Percentiles rank a stretch among this genome's conserved stretches.
Evolutionary conservation across 1,284 basidiomycete species (phyloP).

Genomic region (Austroboletus novae-zelandiae): DNA sequence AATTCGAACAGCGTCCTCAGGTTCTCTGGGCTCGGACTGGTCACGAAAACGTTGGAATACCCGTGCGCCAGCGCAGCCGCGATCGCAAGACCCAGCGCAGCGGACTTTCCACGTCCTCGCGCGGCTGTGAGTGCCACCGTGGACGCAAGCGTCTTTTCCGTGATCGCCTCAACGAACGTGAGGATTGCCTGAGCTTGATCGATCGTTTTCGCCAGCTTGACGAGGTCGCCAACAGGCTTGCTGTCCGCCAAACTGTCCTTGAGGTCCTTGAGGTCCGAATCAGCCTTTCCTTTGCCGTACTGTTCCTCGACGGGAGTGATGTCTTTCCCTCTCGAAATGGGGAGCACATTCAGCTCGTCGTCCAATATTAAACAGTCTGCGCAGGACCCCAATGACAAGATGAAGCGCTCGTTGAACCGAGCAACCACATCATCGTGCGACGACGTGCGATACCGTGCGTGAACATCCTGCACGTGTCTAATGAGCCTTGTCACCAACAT

Average conservation of each 20-base stretch:
- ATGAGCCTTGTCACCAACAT: neutral
- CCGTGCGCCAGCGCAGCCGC: constrained; percentile 92
- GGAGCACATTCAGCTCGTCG: constrained; percentile 97
- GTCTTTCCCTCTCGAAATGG: constrained; percentile 95
- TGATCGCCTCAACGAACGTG: constrained; percentile 90
- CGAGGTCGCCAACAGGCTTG: constrained; percentile 86
- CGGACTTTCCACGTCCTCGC: constrained; percentile 96
- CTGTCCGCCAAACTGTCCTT: constrained; percentile 82
- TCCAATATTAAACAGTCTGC: constrained; percentile 92
- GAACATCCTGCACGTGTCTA: constrained; percentile 71
- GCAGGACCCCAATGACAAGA: constrained; percentile 89
- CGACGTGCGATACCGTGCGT: constrained; percentile 88
- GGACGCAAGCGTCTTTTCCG: constrained; percentile 90
- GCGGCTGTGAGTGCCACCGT: constrained; percentile 95
- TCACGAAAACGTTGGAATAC: constrained; percentile 98
- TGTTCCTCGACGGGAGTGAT: constrained; percentile 71
- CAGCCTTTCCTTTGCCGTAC: constrained; percentile 46
- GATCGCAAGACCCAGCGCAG: constrained; percentile 91
- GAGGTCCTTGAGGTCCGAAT: constrained; percentile 76
- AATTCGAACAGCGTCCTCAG: constrained; percentile 98
- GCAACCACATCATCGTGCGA: constrained; percentile 89
- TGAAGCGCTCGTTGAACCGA: constrained; percentile 98
- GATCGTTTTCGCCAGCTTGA: constrained; percentile 90
- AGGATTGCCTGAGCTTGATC: constrained; percentile 93
- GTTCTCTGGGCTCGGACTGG: constrained; percentile 97